Conservation (phyloP, 192 early-diverging fungal genomes). For the Thoreauomyces humboldtii region DNA sequence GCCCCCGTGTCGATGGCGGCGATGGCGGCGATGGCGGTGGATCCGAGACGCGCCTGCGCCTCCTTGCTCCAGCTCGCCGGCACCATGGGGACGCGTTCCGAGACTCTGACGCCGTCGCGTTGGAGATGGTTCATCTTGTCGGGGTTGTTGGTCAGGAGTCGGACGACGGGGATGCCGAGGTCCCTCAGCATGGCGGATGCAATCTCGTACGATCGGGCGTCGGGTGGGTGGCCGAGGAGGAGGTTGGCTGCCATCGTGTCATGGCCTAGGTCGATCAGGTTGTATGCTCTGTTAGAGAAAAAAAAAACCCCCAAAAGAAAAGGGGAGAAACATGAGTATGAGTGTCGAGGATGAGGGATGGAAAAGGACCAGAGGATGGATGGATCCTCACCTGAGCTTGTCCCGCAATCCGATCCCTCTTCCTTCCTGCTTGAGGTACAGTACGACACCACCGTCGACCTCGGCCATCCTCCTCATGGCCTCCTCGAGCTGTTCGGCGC, state of each 20-base stretch:
- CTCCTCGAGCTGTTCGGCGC: slow-evolving; percentile 87
- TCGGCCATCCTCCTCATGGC: slow-evolving; percentile 84
- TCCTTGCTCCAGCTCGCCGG: slow-evolving; percentile 74
- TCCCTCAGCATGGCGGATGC: slow-evolving; percentile 87
- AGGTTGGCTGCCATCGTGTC: slow-evolving; percentile 93
- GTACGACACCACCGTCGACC: slow-evolving; percentile 86
- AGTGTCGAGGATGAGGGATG: too few relatives aligned
- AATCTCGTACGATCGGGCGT: slow-evolving; percentile 90
- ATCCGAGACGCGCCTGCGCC: too few relatives aligned
- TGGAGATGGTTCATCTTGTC: slow-evolving; percentile 86
- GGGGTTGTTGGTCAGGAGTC: slow-evolving; percentile 93
- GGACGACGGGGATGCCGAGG: slow-evolving; percentile 66
- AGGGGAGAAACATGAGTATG: not conserved
- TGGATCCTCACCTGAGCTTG: slow-evolving; percentile 81
- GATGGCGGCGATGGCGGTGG: slow-evolving; percentile 1
- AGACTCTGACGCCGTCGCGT: slow-evolving; percentile 68
- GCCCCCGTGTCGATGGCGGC: slow-evolving; percentile 1
- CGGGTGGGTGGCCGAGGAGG: slow-evolving; percentile 83
- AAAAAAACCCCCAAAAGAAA: not conserved
- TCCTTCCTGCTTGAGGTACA: slow-evolving; percentile 95
- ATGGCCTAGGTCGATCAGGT: slow-evolving; percentile 92
- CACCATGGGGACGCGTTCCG: slow-evolving; percentile 85
- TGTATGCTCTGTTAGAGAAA: slow-evolving; percentile 76
- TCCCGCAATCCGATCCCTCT: slow-evolving; percentile 91
- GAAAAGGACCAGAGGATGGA: too few relatives aligned